phyloP scores from a whole-genome alignment of 2,329 filamentous ascomycete species.

The Arthrobotrys musiformis region DNA sequence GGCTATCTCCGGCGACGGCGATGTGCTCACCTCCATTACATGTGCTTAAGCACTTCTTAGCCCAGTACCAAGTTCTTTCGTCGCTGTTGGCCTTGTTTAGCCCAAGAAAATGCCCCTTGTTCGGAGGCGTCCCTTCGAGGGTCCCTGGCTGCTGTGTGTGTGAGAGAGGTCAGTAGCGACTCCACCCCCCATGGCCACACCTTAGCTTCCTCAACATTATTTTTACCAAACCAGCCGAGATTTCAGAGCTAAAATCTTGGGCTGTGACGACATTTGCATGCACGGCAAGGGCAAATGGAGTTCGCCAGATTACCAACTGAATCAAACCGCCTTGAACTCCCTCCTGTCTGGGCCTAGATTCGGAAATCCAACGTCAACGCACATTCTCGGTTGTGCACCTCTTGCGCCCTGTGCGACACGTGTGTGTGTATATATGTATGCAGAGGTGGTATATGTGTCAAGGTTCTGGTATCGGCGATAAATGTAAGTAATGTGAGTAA shows the following conservation, averaged over 20 bases:
- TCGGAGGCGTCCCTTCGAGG: background rate
- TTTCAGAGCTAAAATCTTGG: no score
- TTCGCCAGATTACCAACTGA: background rate
- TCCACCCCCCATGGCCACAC: background rate
- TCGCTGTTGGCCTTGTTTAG: background rate
- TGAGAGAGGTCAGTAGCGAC: slow-evolving; percentile 13
- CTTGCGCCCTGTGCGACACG: no score
- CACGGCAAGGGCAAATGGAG: slow-evolving; percentile 9
- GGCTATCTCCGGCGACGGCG: slow-evolving; percentile 23
- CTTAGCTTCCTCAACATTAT: slow-evolving; percentile 7
- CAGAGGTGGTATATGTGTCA: no score
- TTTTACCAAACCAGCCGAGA: slow-evolving; percentile 9
- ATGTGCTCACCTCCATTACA: background rate
- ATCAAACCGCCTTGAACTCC: background rate
- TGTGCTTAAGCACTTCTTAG: slow-evolving; percentile 23
- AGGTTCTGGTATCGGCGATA: no score
- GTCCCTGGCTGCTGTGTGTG: background rate
- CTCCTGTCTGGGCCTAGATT: background rate
- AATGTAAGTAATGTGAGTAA: no score
- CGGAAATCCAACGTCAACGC: slow-evolving; percentile 22
- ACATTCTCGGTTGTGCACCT: background rate
- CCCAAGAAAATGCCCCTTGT: background rate
- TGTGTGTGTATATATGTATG: no score
- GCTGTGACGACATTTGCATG: slow-evolving; percentile 12
- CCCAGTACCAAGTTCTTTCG: slow-evolving; percentile 13